Evolutionary conservation across 2,329 filamentous ascomycete genomes (phyloP).

Genomic region (Colletotrichum sp.): DNA sequence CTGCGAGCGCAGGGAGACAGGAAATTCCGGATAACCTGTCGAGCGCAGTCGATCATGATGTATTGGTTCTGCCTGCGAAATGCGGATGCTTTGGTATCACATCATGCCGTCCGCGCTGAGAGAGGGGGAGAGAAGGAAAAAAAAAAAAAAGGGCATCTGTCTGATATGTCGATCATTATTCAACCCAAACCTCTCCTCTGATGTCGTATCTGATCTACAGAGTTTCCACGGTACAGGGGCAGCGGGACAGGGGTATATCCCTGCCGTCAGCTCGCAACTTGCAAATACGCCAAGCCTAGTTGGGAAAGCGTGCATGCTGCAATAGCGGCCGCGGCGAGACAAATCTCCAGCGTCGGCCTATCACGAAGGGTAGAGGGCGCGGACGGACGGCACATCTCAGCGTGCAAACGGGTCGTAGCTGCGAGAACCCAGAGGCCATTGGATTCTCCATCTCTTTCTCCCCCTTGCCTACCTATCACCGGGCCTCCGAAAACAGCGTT

Average conservation of each 20-base stretch:
- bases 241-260: not conserved
- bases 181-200: not conserved
- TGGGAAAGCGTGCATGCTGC: not conserved
- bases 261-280: not conserved
- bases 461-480: constrained; percentile 3
- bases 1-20: not conserved
- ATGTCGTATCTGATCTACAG: constrained; percentile 4
- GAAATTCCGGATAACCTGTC: not conserved
- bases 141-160: not conserved
- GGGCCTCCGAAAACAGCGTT: not conserved
- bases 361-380: not conserved
- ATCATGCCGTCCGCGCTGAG: not conserved
- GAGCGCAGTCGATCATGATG: not conserved
- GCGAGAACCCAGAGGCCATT: not conserved
- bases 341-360: not conserved
- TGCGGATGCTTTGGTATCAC: not conserved
- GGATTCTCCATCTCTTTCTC: not conserved
- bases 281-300: not conserved
- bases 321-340: not conserved
- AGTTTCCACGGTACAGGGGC: not conserved
- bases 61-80: not conserved
- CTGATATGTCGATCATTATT: not conserved
- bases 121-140: not conserved
- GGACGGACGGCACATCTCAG: not conserved
- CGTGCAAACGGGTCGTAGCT: not conserved